Base-by-base conservation (phyloP, 164 flowering plant species). In the Vitis cinerea region DNA sequence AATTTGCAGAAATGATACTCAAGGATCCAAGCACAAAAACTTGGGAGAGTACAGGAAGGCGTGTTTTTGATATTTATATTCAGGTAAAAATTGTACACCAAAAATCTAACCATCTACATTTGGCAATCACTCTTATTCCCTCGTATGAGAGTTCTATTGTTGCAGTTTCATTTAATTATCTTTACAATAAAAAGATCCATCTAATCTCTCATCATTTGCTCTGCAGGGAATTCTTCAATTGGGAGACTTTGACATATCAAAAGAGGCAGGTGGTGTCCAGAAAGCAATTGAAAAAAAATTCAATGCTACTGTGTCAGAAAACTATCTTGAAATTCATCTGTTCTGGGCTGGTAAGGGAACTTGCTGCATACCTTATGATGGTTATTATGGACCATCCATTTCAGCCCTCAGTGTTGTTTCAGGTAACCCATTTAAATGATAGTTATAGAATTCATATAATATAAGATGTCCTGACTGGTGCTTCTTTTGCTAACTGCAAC, bases 21-120 rank as follows among this genome's bases (percentile, higher is more conserved):
- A 15, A 31, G 2, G 49, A 62, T 54, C 44, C 56, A 66, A 58
- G 77, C 62, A 14, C 74, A 50, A 59, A 63, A 23, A 70, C 65
- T 10, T 80, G 74, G 80, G 3, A 54, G 17, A 75, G 83, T 73
- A 63, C 78, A 0, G 83, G 71, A 65, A 77, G 73, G 71, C 77
- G 82, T 23, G 60, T 71, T 15, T 76, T 79, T 14, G 71, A 79
- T 59, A 61, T 76, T 50, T 76, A 73, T 59, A 57, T 79, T 27
- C 82, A 79, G 75, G 82, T 76, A 56, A 31, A 31, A 31, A 31
- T 31, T 31, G 44, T 31, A 31, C 7, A 31, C 48, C 13, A 10
- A 12, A 14, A 27, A 10, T 37, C 16, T 1, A 6, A 12, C 11
- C 44, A 6, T 31, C 44, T 31, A 6, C 44, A 31, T 31, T 31